Evolutionary conservation across 78 protist genomes (phyloP).

Genomic region (Dictyostelium citrinum): DNA sequence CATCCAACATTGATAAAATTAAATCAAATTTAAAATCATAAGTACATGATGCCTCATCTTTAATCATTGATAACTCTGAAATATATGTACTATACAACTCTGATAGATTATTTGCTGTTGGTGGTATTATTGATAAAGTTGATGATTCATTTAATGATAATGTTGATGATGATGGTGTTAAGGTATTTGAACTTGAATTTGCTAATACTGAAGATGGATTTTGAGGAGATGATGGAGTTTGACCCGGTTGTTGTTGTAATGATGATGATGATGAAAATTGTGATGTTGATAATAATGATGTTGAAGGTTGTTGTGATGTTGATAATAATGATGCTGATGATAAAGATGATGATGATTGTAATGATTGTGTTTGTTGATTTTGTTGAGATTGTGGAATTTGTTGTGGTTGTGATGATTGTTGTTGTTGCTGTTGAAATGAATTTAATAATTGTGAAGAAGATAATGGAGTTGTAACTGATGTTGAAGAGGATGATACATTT

Average conservation of each 20-base stretch:
- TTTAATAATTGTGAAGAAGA: background rate
- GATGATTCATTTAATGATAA: background rate
- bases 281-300: background rate
- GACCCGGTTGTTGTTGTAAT: background rate
- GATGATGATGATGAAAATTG: background rate
- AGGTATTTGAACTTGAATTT: background rate
- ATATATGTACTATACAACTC: slow-evolving; percentile 30
- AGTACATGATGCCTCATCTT: slow-evolving; percentile 8
- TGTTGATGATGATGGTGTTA: background rate
- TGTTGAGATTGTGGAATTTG: background rate
- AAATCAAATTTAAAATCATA: slow-evolving; percentile 37
- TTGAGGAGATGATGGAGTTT: background rate
- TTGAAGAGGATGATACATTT: background rate
- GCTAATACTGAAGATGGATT: too few species aligned
- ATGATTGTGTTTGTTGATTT: background rate
- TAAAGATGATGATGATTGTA: background rate
- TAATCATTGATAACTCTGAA: slow-evolving; percentile 11
- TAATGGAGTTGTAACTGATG: background rate
- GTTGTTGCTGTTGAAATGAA: background rate
- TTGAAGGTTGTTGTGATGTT: background rate
- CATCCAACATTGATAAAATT: slow-evolving; percentile 33
- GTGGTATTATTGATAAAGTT: background rate
- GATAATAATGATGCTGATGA: background rate
- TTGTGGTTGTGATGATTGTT: background rate
- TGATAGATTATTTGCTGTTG: background rate